Conservation (phyloP, 495 filamentous ascomycete species). For the Margaritispora aquatica region DNA sequence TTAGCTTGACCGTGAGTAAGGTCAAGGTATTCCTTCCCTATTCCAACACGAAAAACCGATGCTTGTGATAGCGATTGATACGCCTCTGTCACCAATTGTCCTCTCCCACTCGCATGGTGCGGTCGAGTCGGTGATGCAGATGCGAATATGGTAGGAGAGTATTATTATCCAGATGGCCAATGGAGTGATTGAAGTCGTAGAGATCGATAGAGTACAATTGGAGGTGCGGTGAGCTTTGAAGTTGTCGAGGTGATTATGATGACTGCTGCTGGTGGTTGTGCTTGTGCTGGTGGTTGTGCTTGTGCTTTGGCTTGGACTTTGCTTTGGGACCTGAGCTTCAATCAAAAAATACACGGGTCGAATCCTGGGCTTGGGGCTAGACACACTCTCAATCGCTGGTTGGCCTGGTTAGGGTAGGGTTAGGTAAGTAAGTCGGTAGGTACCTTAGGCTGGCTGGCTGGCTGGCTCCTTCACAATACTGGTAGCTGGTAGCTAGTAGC, state of each 20-base stretch:
- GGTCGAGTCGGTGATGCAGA: slow-evolving; percentile 11
- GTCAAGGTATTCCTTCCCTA: background rate
- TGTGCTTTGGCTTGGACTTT: too few species aligned
- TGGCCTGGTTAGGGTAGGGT: too few species aligned
- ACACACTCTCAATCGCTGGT: too few species aligned
- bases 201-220: too few species aligned
- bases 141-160: too few species aligned
- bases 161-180: background rate
- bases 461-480: too few species aligned
- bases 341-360: background rate
- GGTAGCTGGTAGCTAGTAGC: too few species aligned
- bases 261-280: background rate
- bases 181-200: background rate
- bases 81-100: slow-evolving; percentile 25
- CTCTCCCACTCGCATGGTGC: slow-evolving; percentile 22
- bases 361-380: background rate
- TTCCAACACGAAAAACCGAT: too few species aligned
- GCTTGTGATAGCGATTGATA: slow-evolving; percentile 22
- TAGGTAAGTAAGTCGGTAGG: too few species aligned
- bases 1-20: background rate
- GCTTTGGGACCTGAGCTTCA: too few species aligned
- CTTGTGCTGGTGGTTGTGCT: background rate
- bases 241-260: too few species aligned
- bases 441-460: too few species aligned
- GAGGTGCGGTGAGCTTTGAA: background rate